phyloP scores from a whole-genome alignment of 306 rosid genomes.

The Ceratonia siliqua region DNA sequence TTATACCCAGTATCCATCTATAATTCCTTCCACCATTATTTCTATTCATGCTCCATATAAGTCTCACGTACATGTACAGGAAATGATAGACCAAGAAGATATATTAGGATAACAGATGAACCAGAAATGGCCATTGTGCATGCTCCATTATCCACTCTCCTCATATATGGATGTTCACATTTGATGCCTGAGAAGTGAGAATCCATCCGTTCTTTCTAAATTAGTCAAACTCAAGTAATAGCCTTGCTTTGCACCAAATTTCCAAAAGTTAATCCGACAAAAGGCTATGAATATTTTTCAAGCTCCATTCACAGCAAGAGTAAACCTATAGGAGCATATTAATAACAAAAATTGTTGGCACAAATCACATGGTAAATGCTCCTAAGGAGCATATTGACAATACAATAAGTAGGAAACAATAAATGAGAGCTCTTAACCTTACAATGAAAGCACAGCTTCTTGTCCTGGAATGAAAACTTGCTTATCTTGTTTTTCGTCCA shows the following conservation, averaged over 20 bases:
- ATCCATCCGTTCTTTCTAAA: neutral
- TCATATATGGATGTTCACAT: neutral
- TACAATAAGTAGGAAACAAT: neutral
- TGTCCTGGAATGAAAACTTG: constrained; percentile 62
- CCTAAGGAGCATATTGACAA: constrained; percentile 15
- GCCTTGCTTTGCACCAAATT: neutral
- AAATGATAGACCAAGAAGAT: no score
- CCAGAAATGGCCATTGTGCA: neutral
- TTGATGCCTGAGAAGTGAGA: neutral
- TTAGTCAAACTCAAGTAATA: neutral
- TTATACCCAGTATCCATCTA: neutral
- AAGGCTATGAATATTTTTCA: neutral
- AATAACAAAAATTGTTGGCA: constrained; percentile 22
- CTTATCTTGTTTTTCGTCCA: constrained; percentile 68
- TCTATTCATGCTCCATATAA: no score
- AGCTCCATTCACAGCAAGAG: neutral
- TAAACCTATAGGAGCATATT: constrained; percentile 15
- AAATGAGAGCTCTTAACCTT: constrained; percentile 51
- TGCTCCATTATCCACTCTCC: neutral
- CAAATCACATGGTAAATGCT: neutral
- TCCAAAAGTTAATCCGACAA: neutral
- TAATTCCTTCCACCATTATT: neutral
- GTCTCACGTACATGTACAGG: no score
- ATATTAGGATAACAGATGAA: neutral
- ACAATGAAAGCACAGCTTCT: constrained; percentile 73